phyloP scores from a whole-genome alignment of 2,329 filamentous ascomycete genomes.

The Aspergillus sp. region DNA sequence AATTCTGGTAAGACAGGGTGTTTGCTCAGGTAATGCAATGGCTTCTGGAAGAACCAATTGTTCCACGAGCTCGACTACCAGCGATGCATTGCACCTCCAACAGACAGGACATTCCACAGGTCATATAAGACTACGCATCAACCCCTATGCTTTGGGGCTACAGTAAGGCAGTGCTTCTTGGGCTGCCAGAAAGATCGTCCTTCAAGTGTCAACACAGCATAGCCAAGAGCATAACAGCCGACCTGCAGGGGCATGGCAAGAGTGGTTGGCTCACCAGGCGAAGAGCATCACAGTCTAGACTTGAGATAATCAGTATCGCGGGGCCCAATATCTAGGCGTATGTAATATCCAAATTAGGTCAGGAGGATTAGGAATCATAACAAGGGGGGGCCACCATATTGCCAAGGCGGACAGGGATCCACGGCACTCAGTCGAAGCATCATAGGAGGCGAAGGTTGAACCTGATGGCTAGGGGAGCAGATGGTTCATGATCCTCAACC shows the following conservation, averaged over 20 bases:
- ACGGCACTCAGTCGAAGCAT: slow-evolving; percentile 8
- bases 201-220: slow-evolving; percentile 3
- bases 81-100: neutral
- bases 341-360: slow-evolving; percentile 8
- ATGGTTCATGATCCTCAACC: slow-evolving; percentile 19
- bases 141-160: slow-evolving; percentile 1
- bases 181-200: slow-evolving; percentile 6
- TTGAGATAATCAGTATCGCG: slow-evolving; percentile 7
- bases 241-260: slow-evolving; percentile 6
- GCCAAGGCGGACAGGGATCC: slow-evolving; percentile 11
- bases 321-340: slow-evolving; percentile 2
- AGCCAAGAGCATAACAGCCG: slow-evolving; percentile 14
- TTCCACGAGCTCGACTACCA: neutral
- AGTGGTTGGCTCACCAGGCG: slow-evolving; percentile 14
- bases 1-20: neutral
- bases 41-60: neutral
- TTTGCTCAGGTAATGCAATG: neutral
- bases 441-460: slow-evolving; percentile 15
- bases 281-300: slow-evolving; percentile 9
- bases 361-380: slow-evolving; percentile 15
- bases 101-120: neutral
- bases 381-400: slow-evolving; percentile 14
- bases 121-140: neutral
- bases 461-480: slow-evolving; percentile 24
- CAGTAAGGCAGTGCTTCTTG: neutral